These are phyloP conservation scores for Flaveria trinervia DNA, from an alignment of 129 eudicot species.

Conservation along the genomic window DNA sequence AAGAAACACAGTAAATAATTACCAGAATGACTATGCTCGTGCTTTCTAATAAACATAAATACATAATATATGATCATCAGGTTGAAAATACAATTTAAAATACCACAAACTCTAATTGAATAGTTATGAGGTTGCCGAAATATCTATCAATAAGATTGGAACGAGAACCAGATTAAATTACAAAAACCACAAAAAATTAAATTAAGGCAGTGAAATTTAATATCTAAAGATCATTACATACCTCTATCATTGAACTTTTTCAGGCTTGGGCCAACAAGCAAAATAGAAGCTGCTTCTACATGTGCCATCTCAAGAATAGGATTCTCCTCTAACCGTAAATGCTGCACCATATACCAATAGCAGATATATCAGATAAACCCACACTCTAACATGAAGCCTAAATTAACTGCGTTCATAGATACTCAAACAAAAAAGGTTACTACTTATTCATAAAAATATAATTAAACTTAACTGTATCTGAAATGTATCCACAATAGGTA, in stretches of 20 bases:
- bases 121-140: no score
- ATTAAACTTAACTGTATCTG: conserved; percentile 5
- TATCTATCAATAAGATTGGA: background rate
- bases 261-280: conserved; percentile 90
- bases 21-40: background rate
- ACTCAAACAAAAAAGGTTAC: background rate
- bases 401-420: conserved; percentile 5
- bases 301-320: conserved; percentile 95
- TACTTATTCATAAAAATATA: background rate
- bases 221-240: conserved; percentile 24
- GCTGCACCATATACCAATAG: conserved; percentile 55
- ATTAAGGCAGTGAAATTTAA: conserved; percentile 16
- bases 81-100: background rate
- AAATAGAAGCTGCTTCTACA: conserved; percentile 92
- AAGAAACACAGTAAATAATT: background rate
- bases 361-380: conserved; percentile 22
- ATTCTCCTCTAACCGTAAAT: conserved; percentile 94
- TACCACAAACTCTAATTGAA: no score
- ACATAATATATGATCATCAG: background rate
- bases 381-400: background rate
- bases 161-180: background rate
- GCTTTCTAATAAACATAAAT: background rate
- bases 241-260: conserved; percentile 95
- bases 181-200: background rate
- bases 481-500: conserved; percentile 8